phyloP scores from a whole-genome alignment of 2,329 filamentous ascomycete species.

The Cladosporium oxysporum region DNA sequence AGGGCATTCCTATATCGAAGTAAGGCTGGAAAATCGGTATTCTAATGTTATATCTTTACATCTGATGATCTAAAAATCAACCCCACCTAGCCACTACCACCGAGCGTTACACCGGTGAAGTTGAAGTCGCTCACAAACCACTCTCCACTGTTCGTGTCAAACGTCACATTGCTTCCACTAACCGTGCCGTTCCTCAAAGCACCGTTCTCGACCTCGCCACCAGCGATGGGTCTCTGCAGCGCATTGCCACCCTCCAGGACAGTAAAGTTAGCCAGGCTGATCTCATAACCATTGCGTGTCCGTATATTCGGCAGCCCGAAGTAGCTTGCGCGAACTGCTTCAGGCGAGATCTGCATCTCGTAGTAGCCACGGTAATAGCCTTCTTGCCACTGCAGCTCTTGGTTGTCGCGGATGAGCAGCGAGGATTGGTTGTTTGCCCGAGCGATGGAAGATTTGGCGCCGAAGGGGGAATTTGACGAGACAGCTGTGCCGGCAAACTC shows the following conservation, averaged over 20 bases:
- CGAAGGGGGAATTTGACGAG: constrained; percentile 55
- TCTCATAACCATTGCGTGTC: constrained; percentile 62
- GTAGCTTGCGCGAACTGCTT: constrained; percentile 60
- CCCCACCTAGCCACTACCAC: background rate
- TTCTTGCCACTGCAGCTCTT: constrained; percentile 70
- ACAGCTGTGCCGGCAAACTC: constrained; percentile 65
- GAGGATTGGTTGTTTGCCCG: constrained; percentile 50
- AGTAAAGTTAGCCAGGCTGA: constrained; percentile 68
- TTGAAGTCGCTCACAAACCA: constrained; percentile 25
- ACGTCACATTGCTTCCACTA: constrained; percentile 29
- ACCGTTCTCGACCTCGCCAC: constrained; percentile 55
- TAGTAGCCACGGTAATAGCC: constrained; percentile 71
- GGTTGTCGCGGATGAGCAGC: constrained; percentile 51
- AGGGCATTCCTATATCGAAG: constrained; percentile 34
- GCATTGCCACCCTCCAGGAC: constrained; percentile 61
- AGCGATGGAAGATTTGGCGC: constrained; percentile 55
- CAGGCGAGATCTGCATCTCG: constrained; percentile 58
- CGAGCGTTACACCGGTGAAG: constrained; percentile 14
- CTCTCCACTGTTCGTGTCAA: constrained; percentile 28
- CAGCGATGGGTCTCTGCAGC: constrained; percentile 51
- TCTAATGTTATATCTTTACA: background rate
- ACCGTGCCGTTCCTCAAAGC: constrained; percentile 49
- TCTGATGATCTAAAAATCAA: background rate
- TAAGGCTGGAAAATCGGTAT: background rate
- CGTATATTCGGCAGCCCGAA: constrained; percentile 63